Conservation (phyloP, 352 stramenopile species). For the Phytophthora podocarpi region DNA sequence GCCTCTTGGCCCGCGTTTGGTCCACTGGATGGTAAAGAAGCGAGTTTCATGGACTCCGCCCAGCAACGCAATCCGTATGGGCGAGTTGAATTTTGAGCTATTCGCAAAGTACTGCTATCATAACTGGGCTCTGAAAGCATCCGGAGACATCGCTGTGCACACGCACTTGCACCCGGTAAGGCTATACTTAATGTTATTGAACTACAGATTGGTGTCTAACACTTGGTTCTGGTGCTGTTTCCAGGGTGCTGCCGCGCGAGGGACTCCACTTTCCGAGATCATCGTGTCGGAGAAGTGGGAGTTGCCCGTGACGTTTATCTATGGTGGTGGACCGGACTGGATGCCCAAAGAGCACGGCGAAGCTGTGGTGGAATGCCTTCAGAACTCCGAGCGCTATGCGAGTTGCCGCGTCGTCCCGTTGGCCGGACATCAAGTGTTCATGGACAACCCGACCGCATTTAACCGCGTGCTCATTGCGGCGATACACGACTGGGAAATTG, state of each 20-base stretch:
- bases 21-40: constrained; percentile 51
- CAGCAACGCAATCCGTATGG: constrained; percentile 69
- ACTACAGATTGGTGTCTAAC: neutral
- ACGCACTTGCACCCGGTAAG: constrained; percentile 65
- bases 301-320: constrained; percentile 72
- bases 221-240: neutral
- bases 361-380: constrained; percentile 48
- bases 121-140: constrained; percentile 73
- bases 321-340: constrained; percentile 71
- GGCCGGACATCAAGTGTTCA: constrained; percentile 74
- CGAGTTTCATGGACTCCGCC: constrained; percentile 58
- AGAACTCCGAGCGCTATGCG: constrained; percentile 48
- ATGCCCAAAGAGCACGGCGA: constrained; percentile 70
- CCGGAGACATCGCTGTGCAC: constrained; percentile 68
- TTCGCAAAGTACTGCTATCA: constrained; percentile 77
- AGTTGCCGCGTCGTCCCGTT: constrained; percentile 58
- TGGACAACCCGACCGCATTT: constrained; percentile 75
- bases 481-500: constrained; percentile 25
- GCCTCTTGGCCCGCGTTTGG: constrained; percentile 51
- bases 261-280: constrained; percentile 45
- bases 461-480: constrained; percentile 55
- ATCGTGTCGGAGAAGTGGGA: constrained; percentile 47
- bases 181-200: neutral
- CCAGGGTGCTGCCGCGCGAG: constrained; percentile 45
- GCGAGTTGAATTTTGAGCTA: constrained; percentile 60